Evolutionary conservation across 2,329 filamentous ascomycete species (phyloP), one percentile per base, ranked within the genome.

Genomic region (Macrophomina phaseolina): DNA sequence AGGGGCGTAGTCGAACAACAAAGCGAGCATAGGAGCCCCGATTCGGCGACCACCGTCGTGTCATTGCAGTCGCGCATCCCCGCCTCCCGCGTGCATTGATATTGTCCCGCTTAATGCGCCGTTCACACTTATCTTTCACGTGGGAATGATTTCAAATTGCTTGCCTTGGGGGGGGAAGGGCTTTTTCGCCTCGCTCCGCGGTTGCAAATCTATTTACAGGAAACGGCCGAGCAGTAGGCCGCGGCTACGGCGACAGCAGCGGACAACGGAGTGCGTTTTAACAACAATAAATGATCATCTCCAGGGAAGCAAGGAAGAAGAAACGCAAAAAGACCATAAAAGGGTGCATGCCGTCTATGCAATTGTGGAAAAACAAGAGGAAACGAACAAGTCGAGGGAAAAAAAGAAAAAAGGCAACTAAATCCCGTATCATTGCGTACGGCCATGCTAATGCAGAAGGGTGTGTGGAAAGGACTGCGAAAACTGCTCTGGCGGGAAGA

Each of bases 351-450:
- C 42, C 58, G n/a, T 49, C 58, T 62, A 62, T 38, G 58, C 58
- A 38, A 62, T 62, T 45, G 58, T 36, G 16, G 12, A 5, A 38
- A 18, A 36, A 28, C 28, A 48, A 40, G n/a, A 34, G 36, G 38
- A 61, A n/a, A 16, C 2, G 5, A 45, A 65, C 38, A 23, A 23
- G 2, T 23, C 23, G 23, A 23, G 23, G 6, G 6, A 23, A 18
- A 36, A 28, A 51, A 48, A 40, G 9, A 34, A 46, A 49, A 61
- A n/a, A n/a, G 16, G 42, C 4, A 45, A 65, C 38, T 55, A 65
- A 65, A 65, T 34, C 11, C 63, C 63, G 63, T 65, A 45, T 51
- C 23, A 23, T 49, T 36, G 32, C 2, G 48, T 53, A 55, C 62
- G 48, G 48, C 48, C 48, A 23, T 64, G 62, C 48, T 53, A 14